Evolutionary conservation across 2,329 filamentous ascomycete genomes (phyloP).

Genomic region (Penicillium sp.): DNA sequence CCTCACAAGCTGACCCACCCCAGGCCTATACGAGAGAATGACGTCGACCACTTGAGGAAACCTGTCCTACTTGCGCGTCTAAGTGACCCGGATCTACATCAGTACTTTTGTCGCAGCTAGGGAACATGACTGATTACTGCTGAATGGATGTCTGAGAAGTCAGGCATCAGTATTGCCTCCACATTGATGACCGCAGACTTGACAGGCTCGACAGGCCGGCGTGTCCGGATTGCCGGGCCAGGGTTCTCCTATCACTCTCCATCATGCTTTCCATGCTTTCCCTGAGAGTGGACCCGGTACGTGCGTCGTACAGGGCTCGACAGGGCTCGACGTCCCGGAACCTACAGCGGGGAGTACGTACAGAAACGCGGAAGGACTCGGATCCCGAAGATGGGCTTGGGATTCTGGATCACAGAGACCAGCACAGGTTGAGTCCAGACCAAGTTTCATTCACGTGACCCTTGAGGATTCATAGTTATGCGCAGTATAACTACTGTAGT

Average conservation of each 20-base stretch:
- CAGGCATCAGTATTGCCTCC: conserved; percentile 2
- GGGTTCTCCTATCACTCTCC: conserved; percentile 7
- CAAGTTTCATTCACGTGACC: not conserved
- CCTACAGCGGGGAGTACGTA: conserved; percentile 15
- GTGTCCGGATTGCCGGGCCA: conserved; percentile 19
- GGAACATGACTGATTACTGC: not conserved
- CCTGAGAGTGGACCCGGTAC: conserved; percentile 14
- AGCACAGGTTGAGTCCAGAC: not conserved
- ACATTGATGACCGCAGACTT: conserved; percentile 1
- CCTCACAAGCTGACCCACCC: conserved; percentile 4
- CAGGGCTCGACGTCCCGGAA: conserved; percentile 16
- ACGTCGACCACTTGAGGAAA: conserved; percentile 21
- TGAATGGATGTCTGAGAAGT: not conserved
- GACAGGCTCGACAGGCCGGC: conserved; percentile 7
- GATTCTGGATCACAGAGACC: not conserved
- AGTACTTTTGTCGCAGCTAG: not conserved
- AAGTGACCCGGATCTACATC: not conserved
- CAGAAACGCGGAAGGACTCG: conserved; percentile 20
- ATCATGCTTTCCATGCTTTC: not conserved
- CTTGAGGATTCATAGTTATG: not conserved
- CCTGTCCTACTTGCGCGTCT: not conserved
- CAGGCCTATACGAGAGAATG: conserved; percentile 20
- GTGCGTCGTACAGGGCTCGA: conserved; percentile 17
- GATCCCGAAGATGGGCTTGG: conserved; percentile 9
- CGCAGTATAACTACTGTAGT: too few relatives aligned